Evolutionary conservation across 148 eudicot genomes (phyloP), one percentile per base, ranked within the genome.

Genomic region (Rhododendron griersonianum): DNA sequence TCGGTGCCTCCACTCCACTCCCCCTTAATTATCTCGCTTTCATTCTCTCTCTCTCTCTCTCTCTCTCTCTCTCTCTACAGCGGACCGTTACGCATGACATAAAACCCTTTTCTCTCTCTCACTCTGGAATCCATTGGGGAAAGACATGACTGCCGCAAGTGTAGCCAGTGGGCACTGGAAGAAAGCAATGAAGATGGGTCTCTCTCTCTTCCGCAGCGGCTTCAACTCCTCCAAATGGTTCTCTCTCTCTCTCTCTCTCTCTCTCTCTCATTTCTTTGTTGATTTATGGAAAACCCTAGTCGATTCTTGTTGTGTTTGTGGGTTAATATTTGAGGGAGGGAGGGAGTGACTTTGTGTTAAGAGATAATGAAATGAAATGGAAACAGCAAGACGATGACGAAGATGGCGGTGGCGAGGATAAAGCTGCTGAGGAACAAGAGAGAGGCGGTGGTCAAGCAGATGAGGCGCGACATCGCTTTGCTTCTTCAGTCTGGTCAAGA

Each of bases 221-320:
- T 97, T 97, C 92, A 97, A 95, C 82, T 87, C 98, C 13, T 94
- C 99, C 45, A 94, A 93, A 91, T 96, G 98, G 98, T 95, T 65
- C 44, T 78, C 25, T 57, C 82, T 10, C 18, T 14, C n/a, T 39
- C 47, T 47, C 50, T 47, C 50, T 57, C 82, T 10, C 30, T 14
- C n/a, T 39, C 47, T 47, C 50, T 47, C 50, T 47, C 50, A 23
- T 23, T n/a, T 23, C 30, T 63, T 23, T 63, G 11, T 63, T 63
- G 25, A n/a, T 63, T 23, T 21, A 7, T 3, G 16, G 37, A 57
- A 57, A 37, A 41, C 74, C 84, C 76, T 57, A 7, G 30, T 65
- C 37, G 5, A 39, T 39, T 33, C 30, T 4, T 11, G 9, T 63
- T 39, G 16, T 61, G 18, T 16, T 16, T 55, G 61, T 55, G 61